A percentile compares a stretch with the other conserved stretches of the same genome.
Conservation (phyloP, 345 rosid genomes). For the Boechera divaricarpa region DNA sequence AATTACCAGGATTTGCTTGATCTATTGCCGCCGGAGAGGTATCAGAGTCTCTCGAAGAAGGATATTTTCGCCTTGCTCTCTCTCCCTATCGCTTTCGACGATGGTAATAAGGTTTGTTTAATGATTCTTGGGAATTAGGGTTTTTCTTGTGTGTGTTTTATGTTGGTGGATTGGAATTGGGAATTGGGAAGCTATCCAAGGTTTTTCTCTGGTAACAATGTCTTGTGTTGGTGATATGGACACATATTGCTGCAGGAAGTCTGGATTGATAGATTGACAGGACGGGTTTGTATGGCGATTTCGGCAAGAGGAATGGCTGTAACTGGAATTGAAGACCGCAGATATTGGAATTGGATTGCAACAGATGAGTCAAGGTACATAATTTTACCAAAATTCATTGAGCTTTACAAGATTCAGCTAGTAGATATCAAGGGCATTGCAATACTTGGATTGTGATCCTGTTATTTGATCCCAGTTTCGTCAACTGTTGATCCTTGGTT, state of each 20-base stretch:
- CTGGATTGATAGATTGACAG: slow-evolving; percentile 88
- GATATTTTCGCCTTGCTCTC: slow-evolving; percentile 81
- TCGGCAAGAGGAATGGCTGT: slow-evolving; percentile 82
- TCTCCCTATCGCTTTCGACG: slow-evolving; percentile 67
- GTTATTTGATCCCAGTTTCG: neutral
- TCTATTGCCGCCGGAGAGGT: slow-evolving; percentile 65
- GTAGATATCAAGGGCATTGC: neutral
- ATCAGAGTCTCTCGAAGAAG: slow-evolving; percentile 64
- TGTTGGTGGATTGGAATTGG: neutral
- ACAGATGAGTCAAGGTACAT: slow-evolving; percentile 88
- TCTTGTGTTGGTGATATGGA: slow-evolving; percentile 19
- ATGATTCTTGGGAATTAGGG: slow-evolving; percentile 1
- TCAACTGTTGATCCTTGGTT: neutral
- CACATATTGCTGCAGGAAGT: slow-evolving; percentile 58
- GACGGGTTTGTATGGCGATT: slow-evolving; percentile 81
- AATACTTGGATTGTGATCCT: slow-evolving; percentile 3
- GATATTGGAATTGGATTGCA: slow-evolving; percentile 93
- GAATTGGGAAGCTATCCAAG: slow-evolving; percentile 5
- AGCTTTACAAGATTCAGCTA: neutral
- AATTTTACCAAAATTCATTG: neutral
- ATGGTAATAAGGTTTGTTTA: slow-evolving; percentile 67
- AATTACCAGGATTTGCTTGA: slow-evolving; percentile 74
- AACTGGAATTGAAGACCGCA: slow-evolving; percentile 85
- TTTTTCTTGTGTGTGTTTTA: neutral
- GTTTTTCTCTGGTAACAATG: neutral